Base-by-base conservation (phyloP, 176 grass and related monocot genomes). In the Alloteropsis semialata region DNA sequence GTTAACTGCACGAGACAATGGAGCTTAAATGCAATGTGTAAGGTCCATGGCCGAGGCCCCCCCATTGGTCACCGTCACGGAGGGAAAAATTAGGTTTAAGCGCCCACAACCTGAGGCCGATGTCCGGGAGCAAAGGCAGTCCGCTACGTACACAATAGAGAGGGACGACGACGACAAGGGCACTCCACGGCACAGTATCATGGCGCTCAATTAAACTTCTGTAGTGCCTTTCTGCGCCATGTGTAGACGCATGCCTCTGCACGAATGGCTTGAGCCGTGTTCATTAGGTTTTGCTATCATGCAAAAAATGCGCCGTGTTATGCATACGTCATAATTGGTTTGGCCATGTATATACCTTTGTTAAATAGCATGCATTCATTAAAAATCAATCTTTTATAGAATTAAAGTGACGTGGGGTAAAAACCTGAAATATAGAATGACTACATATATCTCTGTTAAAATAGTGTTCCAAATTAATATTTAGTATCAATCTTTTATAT, bases 1-100 rank as follows among this genome's bases (percentile, higher is more conserved):
- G 63, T 69, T 84, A 88, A 79, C 74, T 65, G 75, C 87, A 5
- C 13, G 48, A 56, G 67, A 50, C 67, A 84, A 84, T 48, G 48
- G 37, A 10, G 22, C 49, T 72, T 88, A 74, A 88, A 79, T 84
- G 66, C 66, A 71, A 27, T 65, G 80, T 73, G n/a, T 57, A 73
- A 66, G 59, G 6, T 83, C 65, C 5, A 61, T 32, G 78, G 33
- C 15, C 65, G 25, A 71, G 42, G 9, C 58, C 37, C 78, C n/a
- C 48, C 46, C 48, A 39, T 39, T 65, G 46, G 74, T 84, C 75
- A n/a, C 38, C 56, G 22, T 88, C 86, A 48, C 7, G 33, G 33
- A 56, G 34, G 41, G 27, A 72, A 72, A 71, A 82, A 37, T 78
- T 84, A 82, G 74, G 80, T 83, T 83, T 43, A 78, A 62, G 56